phyloP scores from a whole-genome alignment of 495 filamentous ascomycete genomes.

The Neurospora sp. region DNA sequence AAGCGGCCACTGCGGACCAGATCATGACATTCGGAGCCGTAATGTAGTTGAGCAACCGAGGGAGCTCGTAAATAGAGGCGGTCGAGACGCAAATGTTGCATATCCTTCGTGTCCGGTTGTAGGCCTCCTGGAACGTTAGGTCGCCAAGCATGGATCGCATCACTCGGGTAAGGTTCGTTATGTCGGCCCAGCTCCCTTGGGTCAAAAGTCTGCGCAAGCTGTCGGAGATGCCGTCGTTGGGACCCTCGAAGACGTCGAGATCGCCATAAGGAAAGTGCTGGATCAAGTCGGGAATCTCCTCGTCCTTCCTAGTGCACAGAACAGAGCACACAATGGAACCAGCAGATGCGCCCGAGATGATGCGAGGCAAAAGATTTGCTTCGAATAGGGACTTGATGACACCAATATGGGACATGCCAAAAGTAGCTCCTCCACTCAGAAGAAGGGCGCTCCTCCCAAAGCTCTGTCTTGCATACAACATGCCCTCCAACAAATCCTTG shows the following conservation, averaged over 20 bases:
- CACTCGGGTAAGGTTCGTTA: conserved; percentile 63
- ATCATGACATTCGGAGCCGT: conserved; percentile 91
- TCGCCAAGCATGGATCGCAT: conserved; percentile 75
- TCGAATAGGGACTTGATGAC: conserved; percentile 83
- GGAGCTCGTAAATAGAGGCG: conserved; percentile 77
- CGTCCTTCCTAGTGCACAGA: conserved; percentile 73
- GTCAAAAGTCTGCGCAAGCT: conserved; percentile 70
- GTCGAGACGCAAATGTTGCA: conserved; percentile 90
- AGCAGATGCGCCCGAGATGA: conserved; percentile 88
- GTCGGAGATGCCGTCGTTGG: conserved; percentile 55
- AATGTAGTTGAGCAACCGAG: conserved; percentile 80
- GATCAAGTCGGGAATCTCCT: conserved; percentile 67
- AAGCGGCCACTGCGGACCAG: conserved; percentile 92
- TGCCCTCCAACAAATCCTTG: conserved; percentile 47
- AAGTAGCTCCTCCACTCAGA: conserved; percentile 83
- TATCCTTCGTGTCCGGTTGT: conserved; percentile 82
- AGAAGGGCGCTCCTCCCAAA: conserved; percentile 83
- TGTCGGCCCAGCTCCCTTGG: conserved; percentile 74
- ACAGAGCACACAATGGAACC: conserved; percentile 90
- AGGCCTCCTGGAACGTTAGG: conserved; percentile 90
- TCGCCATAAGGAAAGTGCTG: conserved; percentile 70
- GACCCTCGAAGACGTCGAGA: conserved; percentile 71
- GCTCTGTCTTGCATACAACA: conserved; percentile 71
- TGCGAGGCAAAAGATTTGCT: conserved; percentile 66
- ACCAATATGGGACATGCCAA: conserved; percentile 93